Conservation (phyloP, 2,329 filamentous ascomycete species). For the Epichloe coenophiala region DNA sequence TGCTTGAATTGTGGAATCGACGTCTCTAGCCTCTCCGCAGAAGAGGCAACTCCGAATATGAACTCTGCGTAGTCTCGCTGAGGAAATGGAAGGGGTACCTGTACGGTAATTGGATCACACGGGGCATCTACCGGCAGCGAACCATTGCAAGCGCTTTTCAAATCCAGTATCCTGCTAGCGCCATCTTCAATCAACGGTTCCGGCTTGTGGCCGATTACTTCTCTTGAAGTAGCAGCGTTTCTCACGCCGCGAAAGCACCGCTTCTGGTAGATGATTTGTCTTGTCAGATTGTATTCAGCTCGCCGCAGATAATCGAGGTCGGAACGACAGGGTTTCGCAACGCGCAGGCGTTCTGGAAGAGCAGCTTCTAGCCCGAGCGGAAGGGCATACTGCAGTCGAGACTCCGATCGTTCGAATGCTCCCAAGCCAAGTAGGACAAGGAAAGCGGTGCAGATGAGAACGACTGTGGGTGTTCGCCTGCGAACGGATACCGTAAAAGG, state of each 20-base stretch:
- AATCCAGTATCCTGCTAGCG: conserved; percentile 16
- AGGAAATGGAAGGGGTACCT: conserved; percentile 31
- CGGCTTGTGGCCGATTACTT: conserved; percentile 23
- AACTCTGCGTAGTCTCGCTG: conserved; percentile 33
- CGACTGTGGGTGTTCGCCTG: background rate
- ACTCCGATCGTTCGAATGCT: conserved; percentile 5
- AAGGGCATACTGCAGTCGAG: conserved; percentile 7
- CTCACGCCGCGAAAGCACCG: conserved; percentile 28
- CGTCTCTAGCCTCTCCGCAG: conserved; percentile 32
- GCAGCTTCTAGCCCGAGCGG: conserved; percentile 11
- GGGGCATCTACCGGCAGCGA: conserved; percentile 1
- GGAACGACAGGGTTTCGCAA: conserved; percentile 10
- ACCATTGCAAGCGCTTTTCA: conserved; percentile 14
- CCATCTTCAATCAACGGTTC: conserved; percentile 21
- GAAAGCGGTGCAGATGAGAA: background rate
- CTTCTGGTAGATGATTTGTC: conserved; percentile 29
- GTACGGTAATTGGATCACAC: conserved; percentile 31
- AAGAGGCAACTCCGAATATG: conserved; percentile 45
- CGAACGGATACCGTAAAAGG: conserved; percentile 4
- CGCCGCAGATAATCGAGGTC: conserved; percentile 19
- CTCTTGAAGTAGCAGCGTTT: conserved; percentile 20
- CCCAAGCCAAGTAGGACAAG: conserved; percentile 3
- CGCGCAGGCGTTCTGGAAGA: conserved; percentile 9
- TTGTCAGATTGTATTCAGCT: conserved; percentile 21
- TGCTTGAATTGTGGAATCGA: conserved; percentile 39